Evolutionary conservation across 345 rosid genomes (phyloP), one percentile per base, ranked within the genome.

Genomic region (Eutrema yunnanense): DNA sequence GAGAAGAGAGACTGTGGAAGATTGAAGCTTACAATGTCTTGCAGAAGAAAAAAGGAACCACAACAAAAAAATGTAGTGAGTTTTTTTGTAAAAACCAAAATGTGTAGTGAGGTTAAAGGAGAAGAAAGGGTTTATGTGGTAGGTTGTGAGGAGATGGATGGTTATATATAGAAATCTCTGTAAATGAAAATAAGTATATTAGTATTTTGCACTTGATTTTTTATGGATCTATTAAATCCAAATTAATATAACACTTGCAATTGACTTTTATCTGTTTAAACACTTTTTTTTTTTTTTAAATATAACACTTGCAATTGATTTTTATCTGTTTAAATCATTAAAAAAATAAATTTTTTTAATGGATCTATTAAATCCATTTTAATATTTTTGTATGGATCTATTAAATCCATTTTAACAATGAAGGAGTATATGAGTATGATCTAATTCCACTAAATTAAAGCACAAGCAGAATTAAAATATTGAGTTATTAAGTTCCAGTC

Each of bases 111-210:
- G 26, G 36, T 16, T 53, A 12, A 38, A 29, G 38, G 51, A 69
- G 70, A 42, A 8, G 47, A 30, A 47, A 62, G 3, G 44, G 50
- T 26, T 43, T 32, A 43, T 67, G 64, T 19, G 58, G 74, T 59
- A 26, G 50, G 49, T 44, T 27, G 65, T 53, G 63, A 30, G 55
- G 51, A 61, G 64, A 47, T 69, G 44, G 65, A 69, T 47, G 71
- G 12, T 19, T 54, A 69, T 75, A 75, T 69, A 69, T 76, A 76
- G 49, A 27, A 43, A 54, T 26, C 11, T 59, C 46, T 74, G 47
- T 34, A 37, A 50, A 10, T 5, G 34, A 40, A 47, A 38, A 27
- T 37, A 43, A 3, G 2, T 26, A 26, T 73, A 41, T 32, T 33
- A 41, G 6, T 33, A 12, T 46, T 9, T 58, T 11, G 59, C 27